Evolutionary conservation across 2,329 filamentous ascomycete genomes (phyloP).

Genomic region (Sporothrix globosa): DNA sequence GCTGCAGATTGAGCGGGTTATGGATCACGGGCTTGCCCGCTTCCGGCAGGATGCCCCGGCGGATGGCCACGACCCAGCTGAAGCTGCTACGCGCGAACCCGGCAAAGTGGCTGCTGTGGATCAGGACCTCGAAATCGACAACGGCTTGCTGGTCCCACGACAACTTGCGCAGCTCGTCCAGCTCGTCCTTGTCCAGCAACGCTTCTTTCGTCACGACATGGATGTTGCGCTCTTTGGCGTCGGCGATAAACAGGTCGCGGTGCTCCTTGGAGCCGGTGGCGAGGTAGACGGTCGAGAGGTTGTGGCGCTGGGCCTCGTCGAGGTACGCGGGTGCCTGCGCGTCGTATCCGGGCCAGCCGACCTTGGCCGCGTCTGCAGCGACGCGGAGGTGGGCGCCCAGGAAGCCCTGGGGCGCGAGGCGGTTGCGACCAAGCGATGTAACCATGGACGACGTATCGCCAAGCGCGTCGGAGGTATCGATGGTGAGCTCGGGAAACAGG

Average conservation of each 20-base stretch:
- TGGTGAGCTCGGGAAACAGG: conserved; percentile 28
- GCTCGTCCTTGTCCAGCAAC: conserved; percentile 42
- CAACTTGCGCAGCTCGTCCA: conserved; percentile 40
- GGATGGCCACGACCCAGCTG: conserved; percentile 32
- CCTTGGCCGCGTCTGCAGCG: conserved; percentile 43
- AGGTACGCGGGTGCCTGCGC: conserved; percentile 47
- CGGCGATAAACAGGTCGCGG: not conserved
- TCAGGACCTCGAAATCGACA: conserved; percentile 33
- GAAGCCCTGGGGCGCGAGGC: conserved; percentile 38
- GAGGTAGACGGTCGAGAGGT: conserved; percentile 6
- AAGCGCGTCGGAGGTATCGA: not conserved
- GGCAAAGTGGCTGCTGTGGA: conserved; percentile 32
- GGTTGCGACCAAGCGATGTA: conserved; percentile 11
- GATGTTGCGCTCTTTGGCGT: conserved; percentile 35
- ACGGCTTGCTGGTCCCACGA: conserved; percentile 40
- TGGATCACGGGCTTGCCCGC: conserved; percentile 26
- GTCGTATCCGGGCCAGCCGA: conserved; percentile 44
- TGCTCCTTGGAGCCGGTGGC: conserved; percentile 18
- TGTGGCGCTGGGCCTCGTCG: conserved; percentile 37
- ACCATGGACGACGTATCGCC: conserved; percentile 16
- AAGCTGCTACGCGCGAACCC: conserved; percentile 33
- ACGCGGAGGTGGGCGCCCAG: conserved; percentile 47
- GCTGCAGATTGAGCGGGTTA: not conserved
- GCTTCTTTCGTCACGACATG: conserved; percentile 38
- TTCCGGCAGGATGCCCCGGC: conserved; percentile 31